phyloP scores from a whole-genome alignment of 1,284 basidiomycete genomes.

The Vanrija pseudolonga region DNA sequence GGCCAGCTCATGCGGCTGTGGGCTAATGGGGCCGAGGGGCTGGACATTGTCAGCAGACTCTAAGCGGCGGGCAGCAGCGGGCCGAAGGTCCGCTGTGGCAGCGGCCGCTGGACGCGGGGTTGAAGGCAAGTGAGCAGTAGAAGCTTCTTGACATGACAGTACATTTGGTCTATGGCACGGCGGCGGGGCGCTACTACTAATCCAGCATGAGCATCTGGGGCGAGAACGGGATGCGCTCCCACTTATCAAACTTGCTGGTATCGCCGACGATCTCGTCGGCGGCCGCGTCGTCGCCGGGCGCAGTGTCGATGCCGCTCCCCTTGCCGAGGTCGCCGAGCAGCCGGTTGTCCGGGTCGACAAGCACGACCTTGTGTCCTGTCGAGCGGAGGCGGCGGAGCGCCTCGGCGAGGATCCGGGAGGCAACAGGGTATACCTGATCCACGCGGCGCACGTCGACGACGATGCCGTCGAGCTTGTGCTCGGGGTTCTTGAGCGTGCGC shows the following conservation, averaged over 20 bases:
- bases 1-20: constrained; percentile 66
- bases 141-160: too few relatives aligned
- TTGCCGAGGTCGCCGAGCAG: not conserved
- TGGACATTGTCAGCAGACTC: constrained; percentile 39
- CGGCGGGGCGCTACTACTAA: too few relatives aligned
- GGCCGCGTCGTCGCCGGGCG: too few relatives aligned
- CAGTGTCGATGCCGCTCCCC: too few relatives aligned
- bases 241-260: too few relatives aligned
- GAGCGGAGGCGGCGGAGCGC: constrained; percentile 6
- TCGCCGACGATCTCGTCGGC: too few relatives aligned
- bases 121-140: not conserved
- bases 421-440: constrained; percentile 1
- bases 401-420: not conserved
- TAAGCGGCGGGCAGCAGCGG: too few relatives aligned
- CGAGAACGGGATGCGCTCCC: too few relatives aligned
- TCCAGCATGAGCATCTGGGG: too few relatives aligned
- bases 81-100: too few relatives aligned
- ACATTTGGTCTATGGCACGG: too few relatives aligned
- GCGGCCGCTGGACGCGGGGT: too few relatives aligned
- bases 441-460: constrained; percentile 2
- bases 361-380: not conserved
- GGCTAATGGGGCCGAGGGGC: constrained; percentile 53
- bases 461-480: not conserved
- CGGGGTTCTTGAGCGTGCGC: not conserved
- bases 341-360: constrained; percentile 13